Evolutionary conservation across 176 grass and related monocot species (phyloP).

Genomic region (Calamus simplicifolius): DNA sequence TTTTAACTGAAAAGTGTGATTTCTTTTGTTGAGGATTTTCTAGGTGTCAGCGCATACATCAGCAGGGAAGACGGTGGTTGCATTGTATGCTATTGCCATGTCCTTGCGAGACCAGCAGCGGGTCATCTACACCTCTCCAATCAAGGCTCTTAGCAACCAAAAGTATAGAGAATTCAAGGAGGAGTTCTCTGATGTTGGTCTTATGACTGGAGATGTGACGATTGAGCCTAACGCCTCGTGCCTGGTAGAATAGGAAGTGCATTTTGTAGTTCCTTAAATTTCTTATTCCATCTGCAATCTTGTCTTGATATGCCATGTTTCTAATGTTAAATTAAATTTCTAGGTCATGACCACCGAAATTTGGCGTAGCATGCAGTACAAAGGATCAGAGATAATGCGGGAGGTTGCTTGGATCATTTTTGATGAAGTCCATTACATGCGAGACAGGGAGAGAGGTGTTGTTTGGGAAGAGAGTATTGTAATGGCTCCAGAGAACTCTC

Average conservation of each 20-base stretch:
- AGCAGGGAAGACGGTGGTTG: conserved; percentile 89
- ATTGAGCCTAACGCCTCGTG: conserved; percentile 92
- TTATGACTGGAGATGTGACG: conserved; percentile 91
- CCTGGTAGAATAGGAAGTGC: conserved; percentile 28
- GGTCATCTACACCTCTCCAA: conserved; percentile 91
- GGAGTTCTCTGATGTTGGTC: conserved; percentile 84
- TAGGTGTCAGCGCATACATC: conserved; percentile 94
- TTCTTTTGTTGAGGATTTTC: conserved; percentile 1
- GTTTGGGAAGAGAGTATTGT: conserved; percentile 99
- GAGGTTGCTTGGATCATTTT: conserved; percentile 97
- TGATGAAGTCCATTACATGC: conserved; percentile 98
- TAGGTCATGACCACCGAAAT: conserved; percentile 98
- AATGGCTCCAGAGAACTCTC: conserved; percentile 92
- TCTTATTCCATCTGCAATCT: too few species aligned
- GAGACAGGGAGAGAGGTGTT: conserved; percentile 91
- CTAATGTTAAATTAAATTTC: conserved; percentile 5
- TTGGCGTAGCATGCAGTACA: conserved; percentile 98
- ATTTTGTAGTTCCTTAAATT: background rate
- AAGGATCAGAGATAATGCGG: conserved; percentile 87
- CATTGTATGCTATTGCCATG: conserved; percentile 91
- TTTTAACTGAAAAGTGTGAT: too few species aligned
- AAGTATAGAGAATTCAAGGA: conserved; percentile 95
- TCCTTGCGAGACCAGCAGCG: conserved; percentile 75
- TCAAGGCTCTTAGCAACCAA: conserved; percentile 95
- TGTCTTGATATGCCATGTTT: background rate